Evolutionary conservation across 495 filamentous ascomycete genomes (phyloP).

Genomic region (Hypoxylon subgilvum): DNA sequence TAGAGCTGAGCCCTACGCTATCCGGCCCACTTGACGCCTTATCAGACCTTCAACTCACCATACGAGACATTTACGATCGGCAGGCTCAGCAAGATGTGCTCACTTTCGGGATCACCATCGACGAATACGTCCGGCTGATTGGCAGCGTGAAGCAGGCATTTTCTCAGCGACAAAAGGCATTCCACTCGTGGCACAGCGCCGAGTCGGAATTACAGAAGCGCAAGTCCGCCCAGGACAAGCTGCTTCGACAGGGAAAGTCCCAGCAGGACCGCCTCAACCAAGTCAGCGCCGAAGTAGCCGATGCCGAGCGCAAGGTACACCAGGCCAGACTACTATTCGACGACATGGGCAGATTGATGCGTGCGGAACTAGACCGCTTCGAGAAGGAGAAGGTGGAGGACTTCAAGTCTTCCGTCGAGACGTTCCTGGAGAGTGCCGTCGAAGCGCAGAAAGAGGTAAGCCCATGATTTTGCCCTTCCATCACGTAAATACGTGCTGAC

Average conservation of each 20-base stretch:
- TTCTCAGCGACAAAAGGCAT: constrained; percentile 89
- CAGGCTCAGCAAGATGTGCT: constrained; percentile 97
- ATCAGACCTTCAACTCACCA: constrained; percentile 89
- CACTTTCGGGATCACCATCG: constrained; percentile 94
- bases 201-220: constrained; percentile 88
- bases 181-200: constrained; percentile 87
- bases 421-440: constrained; percentile 92
- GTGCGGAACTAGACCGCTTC: constrained; percentile 87
- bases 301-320: constrained; percentile 93
- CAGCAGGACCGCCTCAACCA: constrained; percentile 95
- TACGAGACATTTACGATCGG: constrained; percentile 92
- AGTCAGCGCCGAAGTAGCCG: constrained; percentile 85
- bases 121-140: constrained; percentile 97
- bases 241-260: constrained; percentile 87
- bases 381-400: constrained; percentile 98
- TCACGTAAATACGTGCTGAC: background rate
- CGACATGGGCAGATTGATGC: constrained; percentile 95
- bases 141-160: constrained; percentile 92
- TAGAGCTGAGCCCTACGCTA: constrained; percentile 86
- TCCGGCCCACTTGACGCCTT: constrained; percentile 87
- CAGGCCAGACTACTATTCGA: constrained; percentile 89
- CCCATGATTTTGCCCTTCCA: constrained; percentile 5
- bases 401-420: constrained; percentile 97
- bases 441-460: constrained; percentile 98
- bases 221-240: constrained; percentile 84